Evolutionary conservation across 2,329 filamentous ascomycete species (phyloP), one percentile per base, ranked within the genome.

Genomic region (Sporothrix protearum): DNA sequence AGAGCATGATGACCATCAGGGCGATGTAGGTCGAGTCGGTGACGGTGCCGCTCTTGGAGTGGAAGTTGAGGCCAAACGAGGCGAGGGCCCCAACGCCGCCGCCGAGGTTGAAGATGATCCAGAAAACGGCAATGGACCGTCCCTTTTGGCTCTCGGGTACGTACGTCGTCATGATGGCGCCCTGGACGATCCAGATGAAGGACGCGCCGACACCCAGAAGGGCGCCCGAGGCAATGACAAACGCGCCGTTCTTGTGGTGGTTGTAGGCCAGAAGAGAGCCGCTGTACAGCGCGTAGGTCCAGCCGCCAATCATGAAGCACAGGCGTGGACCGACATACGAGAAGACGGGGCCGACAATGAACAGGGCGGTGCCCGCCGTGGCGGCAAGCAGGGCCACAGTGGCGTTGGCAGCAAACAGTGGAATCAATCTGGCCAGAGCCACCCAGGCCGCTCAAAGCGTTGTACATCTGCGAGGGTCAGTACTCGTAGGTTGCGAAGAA

Each of bases 111-210:
- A 69, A 69, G 3, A 69, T 69, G 36, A 59, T 59, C 67, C 67
- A 69, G 36, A 59, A 69, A 0, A 69, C 39, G 51, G 92, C 92
- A 79, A 69, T 59, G 14, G 33, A 28, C 2, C 53, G 51, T 2
- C 67, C 67, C 67, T 69, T 69, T 22, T 69, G 51, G 36, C 22
- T 39, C 55, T 70, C 68, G 12, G 68, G 84, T 1, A 94, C 93
- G 79, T 97, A 97, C 53, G 91, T 89, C 88, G 97, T 95, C 90
- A 94, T 94, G 77, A 94, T 92, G 71, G 91, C 89, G 72, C 92
- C 92, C 81, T 95, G 92, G 0, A 91, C 92, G 49, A 90, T 90
- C 92, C 92, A 95, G 45, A 95, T 84, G 51, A 95, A 84, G 78
- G 91, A 92, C 59, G 92, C 92, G 78, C 92, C 94, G 71, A 92